Evolutionary conservation across 768 basidiomycete genomes (phyloP).

Genomic region (Candolleomyces eurysporus): DNA sequence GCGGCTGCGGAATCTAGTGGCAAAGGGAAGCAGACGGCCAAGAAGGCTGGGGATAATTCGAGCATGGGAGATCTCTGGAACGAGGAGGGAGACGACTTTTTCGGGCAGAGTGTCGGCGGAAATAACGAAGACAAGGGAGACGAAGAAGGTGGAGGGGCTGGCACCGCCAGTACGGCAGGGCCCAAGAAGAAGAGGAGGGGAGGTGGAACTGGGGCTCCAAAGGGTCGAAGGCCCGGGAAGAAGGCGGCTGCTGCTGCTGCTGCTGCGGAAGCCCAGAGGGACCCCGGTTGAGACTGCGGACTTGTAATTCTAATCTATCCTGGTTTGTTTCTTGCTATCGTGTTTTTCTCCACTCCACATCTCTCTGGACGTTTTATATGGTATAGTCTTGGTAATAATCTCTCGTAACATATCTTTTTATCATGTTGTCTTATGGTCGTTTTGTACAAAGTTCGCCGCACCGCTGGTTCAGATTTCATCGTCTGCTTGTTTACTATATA

Average conservation of each 20-base stretch:
- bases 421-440: neutral
- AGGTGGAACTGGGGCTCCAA: slow-evolving; percentile 31
- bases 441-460: neutral
- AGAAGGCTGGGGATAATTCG: slow-evolving; percentile 27
- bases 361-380: slow-evolving; percentile 1
- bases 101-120: slow-evolving; percentile 51
- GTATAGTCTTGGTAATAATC: neutral
- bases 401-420: neutral
- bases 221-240: slow-evolving; percentile 39
- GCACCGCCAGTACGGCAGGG: slow-evolving; percentile 19
- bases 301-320: slow-evolving; percentile 4
- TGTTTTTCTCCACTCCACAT: neutral
- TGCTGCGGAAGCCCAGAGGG: neutral
- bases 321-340: slow-evolving; percentile 1
- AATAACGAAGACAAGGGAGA: slow-evolving; percentile 28
- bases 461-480: neutral
- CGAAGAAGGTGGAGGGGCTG: slow-evolving; percentile 35
- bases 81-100: slow-evolving; percentile 86
- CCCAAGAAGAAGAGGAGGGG: slow-evolving; percentile 45
- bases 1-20: slow-evolving; percentile 27
- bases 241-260: slow-evolving; percentile 33
- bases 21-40: slow-evolving; percentile 27
- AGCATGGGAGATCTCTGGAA: slow-evolving; percentile 70
- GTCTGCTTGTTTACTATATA: neutral
- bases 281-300: neutral